phyloP scores from a whole-genome alignment of 2,329 filamentous ascomycete genomes.

The Pyrenochaeta sp. region DNA sequence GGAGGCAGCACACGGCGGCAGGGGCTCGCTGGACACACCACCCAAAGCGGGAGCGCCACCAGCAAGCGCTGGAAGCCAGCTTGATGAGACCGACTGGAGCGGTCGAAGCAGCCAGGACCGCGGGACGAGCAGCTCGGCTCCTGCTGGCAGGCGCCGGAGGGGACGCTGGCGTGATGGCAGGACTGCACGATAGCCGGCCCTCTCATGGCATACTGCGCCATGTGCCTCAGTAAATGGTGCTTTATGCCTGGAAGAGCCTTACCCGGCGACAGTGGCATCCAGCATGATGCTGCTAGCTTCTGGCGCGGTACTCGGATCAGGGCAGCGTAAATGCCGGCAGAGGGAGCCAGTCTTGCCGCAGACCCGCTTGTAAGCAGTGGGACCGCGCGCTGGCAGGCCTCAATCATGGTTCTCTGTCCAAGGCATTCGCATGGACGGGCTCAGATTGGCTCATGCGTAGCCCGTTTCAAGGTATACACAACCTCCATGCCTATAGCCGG shows the following conservation, averaged over 20 bases:
- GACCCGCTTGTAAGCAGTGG: conserved; percentile 46
- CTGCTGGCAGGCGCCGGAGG: conserved; percentile 24
- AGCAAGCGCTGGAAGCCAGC: conserved; percentile 43
- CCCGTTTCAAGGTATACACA: conserved; percentile 51
- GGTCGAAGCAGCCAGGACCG: conserved; percentile 38
- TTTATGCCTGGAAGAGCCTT: conserved; percentile 41
- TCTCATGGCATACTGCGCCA: conserved; percentile 26
- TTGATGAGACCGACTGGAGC: conserved; percentile 37
- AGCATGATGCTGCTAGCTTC: conserved; percentile 34
- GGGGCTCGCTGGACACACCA: conserved; percentile 38
- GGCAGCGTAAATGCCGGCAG: conserved; percentile 42
- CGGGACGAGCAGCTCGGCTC: conserved; percentile 32
- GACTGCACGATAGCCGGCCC: conserved; percentile 7
- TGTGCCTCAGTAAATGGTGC: conserved; percentile 28
- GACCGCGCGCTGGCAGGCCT: conserved; percentile 34
- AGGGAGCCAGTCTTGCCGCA: conserved; percentile 47
- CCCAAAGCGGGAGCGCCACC: conserved; percentile 47
- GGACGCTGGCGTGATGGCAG: conserved; percentile 12
- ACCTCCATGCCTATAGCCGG: conserved; percentile 49
- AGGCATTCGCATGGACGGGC: conserved; percentile 48
- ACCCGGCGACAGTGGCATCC: conserved; percentile 32
- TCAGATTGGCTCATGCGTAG: conserved; percentile 52
- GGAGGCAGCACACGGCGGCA: conserved; percentile 34
- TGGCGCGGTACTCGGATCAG: conserved; percentile 40
- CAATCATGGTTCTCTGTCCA: conserved; percentile 40